Evolutionary conservation across 108 stramenopile species (phyloP).

Genomic region (Fragilaria radians): DNA sequence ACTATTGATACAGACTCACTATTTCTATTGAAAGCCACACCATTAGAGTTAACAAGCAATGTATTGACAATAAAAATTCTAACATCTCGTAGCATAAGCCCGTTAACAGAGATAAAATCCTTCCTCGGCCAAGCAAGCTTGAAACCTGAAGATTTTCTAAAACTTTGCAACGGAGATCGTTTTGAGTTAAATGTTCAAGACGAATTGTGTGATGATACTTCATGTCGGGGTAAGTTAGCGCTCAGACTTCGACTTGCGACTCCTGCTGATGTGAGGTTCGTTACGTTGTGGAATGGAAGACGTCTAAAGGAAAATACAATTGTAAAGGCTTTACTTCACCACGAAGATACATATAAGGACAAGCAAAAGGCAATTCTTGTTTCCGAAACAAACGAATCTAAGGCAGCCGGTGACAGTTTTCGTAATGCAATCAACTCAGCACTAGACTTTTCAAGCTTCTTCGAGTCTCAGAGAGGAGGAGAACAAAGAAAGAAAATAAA

Average conservation of each 20-base stretch:
- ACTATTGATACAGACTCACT: conserved; percentile 15
- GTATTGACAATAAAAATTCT: conserved; percentile 8
- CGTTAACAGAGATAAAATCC: neutral
- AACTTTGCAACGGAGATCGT: conserved; percentile 42
- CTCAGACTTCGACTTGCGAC: conserved; percentile 53
- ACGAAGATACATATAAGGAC: conserved; percentile 1
- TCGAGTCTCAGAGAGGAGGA: conserved; percentile 14
- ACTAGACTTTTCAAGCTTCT: conserved; percentile 8
- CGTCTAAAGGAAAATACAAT: neutral
- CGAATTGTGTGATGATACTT: conserved; percentile 16
- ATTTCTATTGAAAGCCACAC: conserved; percentile 3
- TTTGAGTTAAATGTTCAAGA: conserved; percentile 45
- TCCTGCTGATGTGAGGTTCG: conserved; percentile 35
- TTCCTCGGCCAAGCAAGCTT: conserved; percentile 42
- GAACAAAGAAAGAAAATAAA: conserved; percentile 24
- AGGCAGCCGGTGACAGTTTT: conserved; percentile 24
- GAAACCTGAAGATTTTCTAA: conserved; percentile 29
- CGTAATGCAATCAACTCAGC: conserved; percentile 25
- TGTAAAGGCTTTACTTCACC: conserved; percentile 1
- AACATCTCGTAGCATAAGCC: neutral
- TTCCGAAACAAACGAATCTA: conserved; percentile 48
- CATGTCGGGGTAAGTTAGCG: conserved; percentile 36
- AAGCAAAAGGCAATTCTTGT: conserved; percentile 23
- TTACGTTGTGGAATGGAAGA: conserved; percentile 16
- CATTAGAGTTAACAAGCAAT: conserved; percentile 4